Evolutionary conservation across 2,329 filamentous ascomycete species (phyloP), one percentile per base, ranked within the genome.

Genomic region (Calonectria honghensis): DNA sequence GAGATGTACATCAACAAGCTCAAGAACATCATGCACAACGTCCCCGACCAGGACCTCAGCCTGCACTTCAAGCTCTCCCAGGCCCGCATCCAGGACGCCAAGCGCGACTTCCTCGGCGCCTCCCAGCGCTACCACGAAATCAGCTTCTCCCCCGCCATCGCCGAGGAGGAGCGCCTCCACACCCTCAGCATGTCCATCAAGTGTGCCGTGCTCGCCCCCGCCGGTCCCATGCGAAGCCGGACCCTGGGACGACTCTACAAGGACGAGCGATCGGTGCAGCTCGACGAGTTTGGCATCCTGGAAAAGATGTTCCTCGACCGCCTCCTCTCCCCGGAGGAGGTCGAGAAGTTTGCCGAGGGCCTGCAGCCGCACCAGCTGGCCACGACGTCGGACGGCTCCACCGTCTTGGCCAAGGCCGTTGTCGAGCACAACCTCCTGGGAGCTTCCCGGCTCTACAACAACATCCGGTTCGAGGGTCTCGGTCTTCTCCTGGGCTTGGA

Each of bases 241-340:
- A 93, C 93, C 54, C 90, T 99, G 24, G 95, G 93, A 6, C 93
- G 94, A 68, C 88, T 99, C 18, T 98, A 98, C 90, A 98, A 98
- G 85, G 97, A 99, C 85, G 97, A 98, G 78, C 92, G 97, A 37
- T 91, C 95, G 0, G 88, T 89, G 4, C 91, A 93, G 65, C 91
- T 97, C 2, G 91, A 93, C 39, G 95, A 98, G 85, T 96, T 94
- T 82, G 89, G 92, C 64, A 98, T 99, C 69, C 88, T 99, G 18
- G 97, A 98, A 88, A 98, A 98, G 88, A 98, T 99, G 92, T 98
- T 98, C 85, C 90, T 98, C 64, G 95, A 98, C 85, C 92, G 96
- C 7, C 89, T 99, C 4, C 89, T 99, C 64, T 91, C 92, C 0
- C 92, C 94, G 0, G 90, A 89, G n/a, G 97, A 99, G 86, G 95